phyloP scores from a whole-genome alignment of 371 early-diverging fungal genomes.

The Mortierella sp. region DNA sequence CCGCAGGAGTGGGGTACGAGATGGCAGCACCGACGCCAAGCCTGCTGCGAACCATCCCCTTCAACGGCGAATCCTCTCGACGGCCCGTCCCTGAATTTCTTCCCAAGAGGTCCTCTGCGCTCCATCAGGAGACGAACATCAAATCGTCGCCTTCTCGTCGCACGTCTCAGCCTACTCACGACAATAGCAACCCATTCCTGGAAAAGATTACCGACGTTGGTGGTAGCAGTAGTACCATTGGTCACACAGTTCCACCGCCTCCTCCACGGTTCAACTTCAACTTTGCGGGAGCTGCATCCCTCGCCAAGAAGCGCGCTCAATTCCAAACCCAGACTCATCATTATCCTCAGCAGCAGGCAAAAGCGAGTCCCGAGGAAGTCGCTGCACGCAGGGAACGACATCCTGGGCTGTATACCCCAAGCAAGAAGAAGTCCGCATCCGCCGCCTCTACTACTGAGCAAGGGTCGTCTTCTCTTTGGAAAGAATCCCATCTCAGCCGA shows the following conservation, averaged over 20 bases:
- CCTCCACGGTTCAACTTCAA: not conserved
- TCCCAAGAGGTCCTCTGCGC: not conserved
- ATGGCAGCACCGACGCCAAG: constrained; percentile 18
- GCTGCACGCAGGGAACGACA: constrained; percentile 22
- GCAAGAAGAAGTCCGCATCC: constrained; percentile 24
- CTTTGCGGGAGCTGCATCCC: constrained; percentile 5
- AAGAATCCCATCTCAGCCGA: not conserved
- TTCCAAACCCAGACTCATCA: not conserved
- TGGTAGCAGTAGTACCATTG: not conserved
- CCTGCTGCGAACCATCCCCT: constrained; percentile 25
- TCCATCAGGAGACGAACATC: not conserved
- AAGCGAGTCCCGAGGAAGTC: constrained; percentile 2
- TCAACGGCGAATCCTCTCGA: constrained; percentile 42
- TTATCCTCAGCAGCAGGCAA: not conserved
- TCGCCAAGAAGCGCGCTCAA: not conserved
- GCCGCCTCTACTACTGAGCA: not conserved
- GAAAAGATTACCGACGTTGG: not conserved
- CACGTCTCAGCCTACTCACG: not conserved
- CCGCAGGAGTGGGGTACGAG: not conserved
- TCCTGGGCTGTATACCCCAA: constrained; percentile 54
- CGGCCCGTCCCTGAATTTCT: constrained; percentile 35
- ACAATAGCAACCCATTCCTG: not conserved
- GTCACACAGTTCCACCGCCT: not conserved
- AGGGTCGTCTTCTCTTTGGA: constrained; percentile 6
- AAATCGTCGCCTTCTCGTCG: not conserved